phyloP scores from a whole-genome alignment of 2,329 filamentous ascomycete genomes.

The Lachnellula occidentalis region DNA sequence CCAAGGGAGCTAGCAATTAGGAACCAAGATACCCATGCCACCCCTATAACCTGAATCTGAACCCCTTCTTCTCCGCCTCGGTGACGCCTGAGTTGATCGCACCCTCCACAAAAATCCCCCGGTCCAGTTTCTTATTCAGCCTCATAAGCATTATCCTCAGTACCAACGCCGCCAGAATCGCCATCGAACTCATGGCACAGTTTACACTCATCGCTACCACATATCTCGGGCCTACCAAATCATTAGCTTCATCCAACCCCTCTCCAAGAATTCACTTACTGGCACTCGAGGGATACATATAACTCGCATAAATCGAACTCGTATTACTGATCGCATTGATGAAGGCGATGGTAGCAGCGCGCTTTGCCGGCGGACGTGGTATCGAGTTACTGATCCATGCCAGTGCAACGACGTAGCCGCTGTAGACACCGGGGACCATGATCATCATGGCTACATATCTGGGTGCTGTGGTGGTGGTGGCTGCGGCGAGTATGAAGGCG shows the following conservation, averaged over 20 bases:
- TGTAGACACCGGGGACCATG: slow-evolving; percentile 61
- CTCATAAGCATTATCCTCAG: slow-evolving; percentile 58
- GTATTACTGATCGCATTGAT: slow-evolving; percentile 71
- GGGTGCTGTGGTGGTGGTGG: slow-evolving; percentile 53
- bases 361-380: slow-evolving; percentile 61
- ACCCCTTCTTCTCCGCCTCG: slow-evolving; percentile 53
- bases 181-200: slow-evolving; percentile 57
- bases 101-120: slow-evolving; percentile 46
- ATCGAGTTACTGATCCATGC: slow-evolving; percentile 74
- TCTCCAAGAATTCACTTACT: slow-evolving; percentile 3
- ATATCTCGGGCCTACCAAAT: slow-evolving; percentile 18
- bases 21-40: not conserved
- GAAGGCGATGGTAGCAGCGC: slow-evolving; percentile 62
- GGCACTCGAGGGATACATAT: slow-evolving; percentile 55
- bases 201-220: slow-evolving; percentile 59
- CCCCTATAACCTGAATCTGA: slow-evolving; percentile 56
- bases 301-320: slow-evolving; percentile 63
- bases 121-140: slow-evolving; percentile 65
- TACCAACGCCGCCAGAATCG: slow-evolving; percentile 57
- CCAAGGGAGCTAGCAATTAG: too few species aligned
- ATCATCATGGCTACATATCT: slow-evolving; percentile 69
- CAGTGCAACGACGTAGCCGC: slow-evolving; percentile 61
- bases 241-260: not conserved
- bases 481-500: slow-evolving; percentile 63
- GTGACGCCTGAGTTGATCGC: slow-evolving; percentile 51